Evolutionary conservation across 805 yeast species (phyloP).

Genomic region (Tetrapisispora nanseiensis): DNA sequence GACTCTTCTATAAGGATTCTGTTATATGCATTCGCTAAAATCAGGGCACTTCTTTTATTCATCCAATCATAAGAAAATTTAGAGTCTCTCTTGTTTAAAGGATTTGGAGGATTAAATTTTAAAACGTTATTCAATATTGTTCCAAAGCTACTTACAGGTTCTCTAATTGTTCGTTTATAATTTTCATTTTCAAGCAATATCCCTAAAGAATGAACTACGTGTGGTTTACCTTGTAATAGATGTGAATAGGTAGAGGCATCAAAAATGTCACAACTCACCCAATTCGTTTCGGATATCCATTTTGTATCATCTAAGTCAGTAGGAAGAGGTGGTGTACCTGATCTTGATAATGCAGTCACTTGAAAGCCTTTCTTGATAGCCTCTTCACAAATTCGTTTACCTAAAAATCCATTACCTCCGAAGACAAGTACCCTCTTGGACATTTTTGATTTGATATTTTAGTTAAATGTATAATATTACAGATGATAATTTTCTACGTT

Average conservation of each 20-base stretch:
- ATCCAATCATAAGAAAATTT: slow-evolving; percentile 46
- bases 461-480: too few species aligned
- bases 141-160: slow-evolving; percentile 4
- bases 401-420: slow-evolving; percentile 85
- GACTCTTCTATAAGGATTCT: slow-evolving; percentile 10
- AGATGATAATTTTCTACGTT: too few species aligned
- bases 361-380: slow-evolving; percentile 53
- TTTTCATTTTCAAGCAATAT: slow-evolving; percentile 56
- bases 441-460: too few species aligned
- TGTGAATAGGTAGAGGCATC: slow-evolving; percentile 47
- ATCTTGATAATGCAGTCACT: slow-evolving; percentile 61
- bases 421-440: slow-evolving; percentile 44
- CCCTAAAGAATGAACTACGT: slow-evolving; percentile 81
- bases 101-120: slow-evolving; percentile 42
- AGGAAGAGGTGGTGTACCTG: slow-evolving; percentile 42
- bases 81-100: slow-evolving; percentile 34
- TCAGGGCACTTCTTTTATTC: slow-evolving; percentile 60
- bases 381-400: slow-evolving; percentile 58
- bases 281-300: slow-evolving; percentile 52
- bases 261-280: slow-evolving; percentile 63
- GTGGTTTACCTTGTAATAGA: slow-evolving; percentile 39
- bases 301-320: slow-evolving; percentile 22
- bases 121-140: slow-evolving; percentile 7
- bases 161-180: slow-evolving; percentile 41
- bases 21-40: slow-evolving; percentile 48